Conservation (phyloP, 768 basidiomycete genomes). For the Coprinopsis marcescibilis region DNA sequence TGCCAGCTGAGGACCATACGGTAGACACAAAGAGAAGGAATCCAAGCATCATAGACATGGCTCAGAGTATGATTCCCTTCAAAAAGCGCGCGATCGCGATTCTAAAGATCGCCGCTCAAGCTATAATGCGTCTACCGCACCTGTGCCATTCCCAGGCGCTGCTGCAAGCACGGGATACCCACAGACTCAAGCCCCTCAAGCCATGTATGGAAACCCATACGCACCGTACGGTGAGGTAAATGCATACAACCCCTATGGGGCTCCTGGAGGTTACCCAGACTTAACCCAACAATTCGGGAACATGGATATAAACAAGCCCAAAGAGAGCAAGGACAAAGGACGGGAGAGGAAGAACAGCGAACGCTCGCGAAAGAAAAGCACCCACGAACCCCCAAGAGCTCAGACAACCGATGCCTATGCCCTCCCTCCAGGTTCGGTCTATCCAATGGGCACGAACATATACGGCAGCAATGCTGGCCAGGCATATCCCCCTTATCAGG, state of each 20-base stretch:
- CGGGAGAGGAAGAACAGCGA: conserved; percentile 30
- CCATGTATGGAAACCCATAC: too few species aligned
- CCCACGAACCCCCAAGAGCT: conserved; percentile 8
- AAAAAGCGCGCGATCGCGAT: neutral
- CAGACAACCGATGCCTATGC: conserved; percentile 17
- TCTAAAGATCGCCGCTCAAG: too few species aligned
- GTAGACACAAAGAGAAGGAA: neutral
- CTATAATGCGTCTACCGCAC: too few species aligned
- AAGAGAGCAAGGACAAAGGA: conserved; percentile 25
- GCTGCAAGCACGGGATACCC: neutral
- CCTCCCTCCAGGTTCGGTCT: conserved; percentile 23
- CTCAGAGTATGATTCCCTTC: neutral
- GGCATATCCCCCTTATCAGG: conserved; percentile 1
- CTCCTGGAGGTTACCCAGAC: conserved; percentile 24
- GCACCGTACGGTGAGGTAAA: too few species aligned
- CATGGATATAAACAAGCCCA: conserved; percentile 32
- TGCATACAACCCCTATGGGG: neutral
- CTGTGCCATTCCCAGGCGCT: neutral
- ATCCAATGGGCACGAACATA: too few species aligned
- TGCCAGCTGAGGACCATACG: neutral
- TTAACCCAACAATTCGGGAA: conserved; percentile 38
- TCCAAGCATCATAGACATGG: neutral
- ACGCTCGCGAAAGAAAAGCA: conserved; percentile 43
- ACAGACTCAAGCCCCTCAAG: too few species aligned
- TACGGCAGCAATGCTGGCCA: neutral